Conservation (phyloP, 2,329 filamentous ascomycete species). For the Arthrocladium fulminans region DNA sequence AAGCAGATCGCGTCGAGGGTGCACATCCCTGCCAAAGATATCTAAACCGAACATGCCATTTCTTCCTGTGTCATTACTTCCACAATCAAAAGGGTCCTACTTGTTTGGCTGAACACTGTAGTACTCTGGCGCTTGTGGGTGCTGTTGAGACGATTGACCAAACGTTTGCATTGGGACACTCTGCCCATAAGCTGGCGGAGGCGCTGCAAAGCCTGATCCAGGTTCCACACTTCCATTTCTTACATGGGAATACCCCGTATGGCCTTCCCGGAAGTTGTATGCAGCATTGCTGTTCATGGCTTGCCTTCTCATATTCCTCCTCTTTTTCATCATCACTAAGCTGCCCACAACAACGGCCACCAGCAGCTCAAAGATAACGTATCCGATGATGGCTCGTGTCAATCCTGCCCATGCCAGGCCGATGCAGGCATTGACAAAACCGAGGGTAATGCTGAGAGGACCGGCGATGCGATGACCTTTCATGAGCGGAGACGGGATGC, state of each 20-base stretch:
- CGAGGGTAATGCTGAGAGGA: conserved; percentile 45
- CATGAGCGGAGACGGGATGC: conserved; percentile 40
- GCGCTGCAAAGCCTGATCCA: not conserved
- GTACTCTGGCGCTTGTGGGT: not conserved
- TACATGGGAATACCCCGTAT: conserved; percentile 1
- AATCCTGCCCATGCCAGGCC: conserved; percentile 49
- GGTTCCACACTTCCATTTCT: not conserved
- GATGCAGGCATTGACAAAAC: conserved; percentile 49
- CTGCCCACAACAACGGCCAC: conserved; percentile 32
- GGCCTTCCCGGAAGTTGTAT: conserved; percentile 21
- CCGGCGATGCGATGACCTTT: conserved; percentile 52
- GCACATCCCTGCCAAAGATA: too few species aligned
- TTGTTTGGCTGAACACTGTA: conserved; percentile 9
- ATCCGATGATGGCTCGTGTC: conserved; percentile 42
- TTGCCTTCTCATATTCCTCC: conserved; percentile 25
- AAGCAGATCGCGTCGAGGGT: too few species aligned
- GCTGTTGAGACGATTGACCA: not conserved
- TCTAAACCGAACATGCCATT: too few species aligned
- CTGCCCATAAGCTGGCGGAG: conserved; percentile 4
- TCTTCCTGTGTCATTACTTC: not conserved
- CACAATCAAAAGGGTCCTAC: not conserved
- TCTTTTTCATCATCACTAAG: conserved; percentile 28
- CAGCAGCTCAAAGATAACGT: conserved; percentile 39
- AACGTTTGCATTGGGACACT: conserved; percentile 2
- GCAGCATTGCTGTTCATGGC: conserved; percentile 20